Percentiles rank a stretch among this genome's conserved stretches.
These are phyloP conservation scores for Arabis hirsuta DNA, from an alignment of 345 rosid species.

Conservation along the genomic window DNA sequence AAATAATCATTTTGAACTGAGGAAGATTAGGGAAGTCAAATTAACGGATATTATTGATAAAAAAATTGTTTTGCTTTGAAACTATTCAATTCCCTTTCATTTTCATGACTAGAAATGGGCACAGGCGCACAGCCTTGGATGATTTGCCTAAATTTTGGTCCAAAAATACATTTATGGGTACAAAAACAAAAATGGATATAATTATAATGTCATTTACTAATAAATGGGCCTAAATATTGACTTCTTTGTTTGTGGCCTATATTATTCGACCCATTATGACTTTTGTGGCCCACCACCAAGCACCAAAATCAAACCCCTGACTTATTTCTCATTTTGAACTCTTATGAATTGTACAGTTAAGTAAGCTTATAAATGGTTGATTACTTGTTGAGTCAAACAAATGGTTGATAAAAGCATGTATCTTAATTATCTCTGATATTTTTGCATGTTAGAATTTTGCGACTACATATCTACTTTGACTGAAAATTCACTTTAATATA, in stretches of 20 bases:
- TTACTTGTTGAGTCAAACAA: no score
- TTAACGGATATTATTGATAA: neutral
- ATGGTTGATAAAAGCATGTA: no score
- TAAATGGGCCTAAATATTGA: conserved; percentile 42
- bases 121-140: neutral
- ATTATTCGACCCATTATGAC: conserved; percentile 8
- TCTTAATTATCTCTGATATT: neutral
- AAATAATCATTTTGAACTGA: no score
- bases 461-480: conserved; percentile 18
- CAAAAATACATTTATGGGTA: conserved; percentile 23
- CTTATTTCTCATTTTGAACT: no score
- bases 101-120: conserved; percentile 9
- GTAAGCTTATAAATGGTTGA: no score
- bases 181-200: conserved; percentile 1
- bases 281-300: conserved; percentile 21
- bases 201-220: conserved; percentile 22
- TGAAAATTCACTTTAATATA: conserved; percentile 17
- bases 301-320: no score
- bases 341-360: no score
- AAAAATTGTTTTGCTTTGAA: neutral
- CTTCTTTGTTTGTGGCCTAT: conserved; percentile 17
- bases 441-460: neutral
- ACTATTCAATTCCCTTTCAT: neutral
- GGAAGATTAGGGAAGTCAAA: no score
- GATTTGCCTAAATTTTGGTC: conserved; percentile 25